Evolutionary conservation across 257 asterid genomes (phyloP), one percentile per base, ranked within the genome.

Genomic region (Cynanchum wilfordii): DNA sequence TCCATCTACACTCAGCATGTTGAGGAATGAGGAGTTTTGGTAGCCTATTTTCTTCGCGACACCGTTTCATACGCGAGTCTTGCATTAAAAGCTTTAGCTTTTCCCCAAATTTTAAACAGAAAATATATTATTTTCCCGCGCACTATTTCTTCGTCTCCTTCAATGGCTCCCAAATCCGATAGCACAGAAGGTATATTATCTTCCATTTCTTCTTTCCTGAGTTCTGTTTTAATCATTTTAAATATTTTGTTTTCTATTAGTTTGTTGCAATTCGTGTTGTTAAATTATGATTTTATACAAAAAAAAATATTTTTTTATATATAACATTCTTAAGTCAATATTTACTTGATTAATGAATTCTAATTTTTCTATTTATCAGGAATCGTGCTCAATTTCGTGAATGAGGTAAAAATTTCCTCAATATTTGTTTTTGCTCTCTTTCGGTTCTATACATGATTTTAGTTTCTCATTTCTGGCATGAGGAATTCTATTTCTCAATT

Each of bases 141-240:
- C 74, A 19, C 50, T 17, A 10, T 44, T 66, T 66, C 64, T 3
- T 9, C 44, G 27, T 24, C 79, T 25, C 40, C 79, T 80, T 22
- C 84, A 7, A 93, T 93, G 97, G 93, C 98, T 77, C 98, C 98
- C 16, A 93, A 90, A 82, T 40, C 92, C 24, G 98, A 93, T 66
- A 87, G 84, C 80, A 73, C 97, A 22, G 96, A 93, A 86, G 97
- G 97, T 89, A 44, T 78, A 6, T 74, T 20, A 42, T 11, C 58
- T n/a, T 27, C 20, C 63, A 25, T 29, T 16, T 36, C 58, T 22
- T 55, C 22, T 52, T 38, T 27, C 36, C 57, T 20, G 30, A 17
- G 3, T 58, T n/a, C 22, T 22, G 11, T 16, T 57, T 33, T 20
- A 5, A 4, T 72, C 25, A 30, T 60, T 60, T 63, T 8, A 2